Base-by-base conservation (phyloP, 148 eudicot genomes). In the Silene conica region DNA sequence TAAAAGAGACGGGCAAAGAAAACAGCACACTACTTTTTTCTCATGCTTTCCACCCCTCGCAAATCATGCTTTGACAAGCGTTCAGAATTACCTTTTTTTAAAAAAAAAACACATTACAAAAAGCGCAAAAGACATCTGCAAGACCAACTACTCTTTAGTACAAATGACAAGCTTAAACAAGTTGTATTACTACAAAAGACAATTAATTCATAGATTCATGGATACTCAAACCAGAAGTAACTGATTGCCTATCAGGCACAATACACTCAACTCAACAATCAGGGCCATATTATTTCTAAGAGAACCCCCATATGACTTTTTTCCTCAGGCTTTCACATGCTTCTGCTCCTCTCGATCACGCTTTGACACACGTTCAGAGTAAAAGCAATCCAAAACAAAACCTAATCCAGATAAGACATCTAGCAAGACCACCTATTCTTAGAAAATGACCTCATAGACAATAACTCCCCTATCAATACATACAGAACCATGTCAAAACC, bases 401-500 rank as follows among this genome's bases (percentile, higher is more conserved):
- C 5, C 38, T 63, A 8, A 38, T 38, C 43, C 43, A 38, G 43
- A 63, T 11, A 63, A 15, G 43, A 13, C 67, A 28, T 63, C 43
- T 63, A 26, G 38, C 67, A 16, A 15, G 23, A 65, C 50, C 21
- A 38, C 50, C 48, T 65, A 65, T 65, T 38, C 69, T 65, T 34
- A 31, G 20, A 11, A 65, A 34, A 21, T 38, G 50, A 18, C 50
- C 69, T 65, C 69, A 65, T 8, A 59, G 69, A 65, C 50, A n/a
- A 65, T 34, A 34, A 65, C 38, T 13, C 67, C 67, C 19, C 67
- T 26, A 28, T 15, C 38, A 62, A 60, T 60, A 60, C 38, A 62
- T 62, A 63, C 19, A 14, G 31, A 63, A 8, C 67, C 67, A 14
- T 41, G 34, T 62, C 67, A 28, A 63, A 63, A 63, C 31, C 67